Base-by-base conservation (phyloP, 2,329 filamentous ascomycete species). In the Colletotrichum aenigma region DNA sequence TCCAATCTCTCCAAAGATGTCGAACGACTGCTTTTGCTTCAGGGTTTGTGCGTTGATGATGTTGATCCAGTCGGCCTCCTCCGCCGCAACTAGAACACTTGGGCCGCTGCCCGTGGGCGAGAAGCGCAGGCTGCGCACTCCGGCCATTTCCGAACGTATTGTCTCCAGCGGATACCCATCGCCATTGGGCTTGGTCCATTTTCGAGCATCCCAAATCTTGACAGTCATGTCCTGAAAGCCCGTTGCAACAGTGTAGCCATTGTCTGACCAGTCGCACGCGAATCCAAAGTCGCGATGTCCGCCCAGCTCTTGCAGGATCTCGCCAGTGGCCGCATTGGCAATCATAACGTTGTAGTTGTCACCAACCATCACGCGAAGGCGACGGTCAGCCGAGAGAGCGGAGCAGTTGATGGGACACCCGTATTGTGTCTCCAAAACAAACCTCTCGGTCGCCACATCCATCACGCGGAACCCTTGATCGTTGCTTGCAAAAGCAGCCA, bases 201-300 rank as follows among this genome's bases (percentile, higher is more conserved):
- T 91, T 10, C 94, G 90, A 9, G 94, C 93, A 81, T 96, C 94
- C 92, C 93, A 96, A 65, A 96, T 91, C 77, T 92, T 91, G 78
- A 96, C 89, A 32, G 88, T 89, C 81, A 90, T 93, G 82, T 96
- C 94, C 83, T 96, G 94, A 76, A 93, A 93, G 26, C 93, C 94
- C 0, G 94, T 96, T 15, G 94, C 94, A 24, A 96, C 89, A 15
- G 92, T 93, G 85, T 92, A 92, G 36, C 94, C 94, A 81, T 96
- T 93, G 69, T 94, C 92, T 21, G 94, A 93, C 94, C 94, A 96
- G 78, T 93, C 94, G 80, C 93, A 95, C 3, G 94, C 92, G 80
- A 96, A 96, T 3, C 92, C 93, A 78, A 89, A 94, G 80, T 96
- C 94, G 16, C 87, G 87, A 80, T 95, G 94, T 3, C 93, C 92